Evolutionary conservation across 371 early-diverging fungal species (phyloP).

Genomic region (Mortierella polycephala): DNA sequence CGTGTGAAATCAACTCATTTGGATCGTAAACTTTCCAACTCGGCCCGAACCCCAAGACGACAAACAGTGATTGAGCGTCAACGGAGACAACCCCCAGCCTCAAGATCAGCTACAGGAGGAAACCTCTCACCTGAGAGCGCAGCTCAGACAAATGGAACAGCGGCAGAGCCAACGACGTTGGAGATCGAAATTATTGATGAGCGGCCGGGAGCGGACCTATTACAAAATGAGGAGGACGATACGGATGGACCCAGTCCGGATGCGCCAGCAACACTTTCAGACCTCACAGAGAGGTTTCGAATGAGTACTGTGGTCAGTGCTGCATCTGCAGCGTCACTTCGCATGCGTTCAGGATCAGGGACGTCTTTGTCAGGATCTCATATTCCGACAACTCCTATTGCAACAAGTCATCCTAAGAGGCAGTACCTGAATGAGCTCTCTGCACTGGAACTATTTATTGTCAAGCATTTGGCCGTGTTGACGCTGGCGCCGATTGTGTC

Average conservation of each 20-base stretch:
- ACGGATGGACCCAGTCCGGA: constrained; percentile 27
- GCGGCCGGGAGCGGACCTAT: constrained; percentile 83
- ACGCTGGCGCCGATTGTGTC: constrained; percentile 81
- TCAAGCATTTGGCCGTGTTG: constrained; percentile 88
- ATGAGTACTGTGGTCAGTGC: constrained; percentile 13
- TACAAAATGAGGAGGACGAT: constrained; percentile 61
- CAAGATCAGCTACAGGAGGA: constrained; percentile 11
- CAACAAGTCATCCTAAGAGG: constrained; percentile 55
- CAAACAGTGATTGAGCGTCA: constrained; percentile 69
- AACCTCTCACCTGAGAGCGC: background rate
- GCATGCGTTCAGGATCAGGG: constrained; percentile 57
- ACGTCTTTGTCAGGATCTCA: constrained; percentile 62
- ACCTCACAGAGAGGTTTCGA: constrained; percentile 19
- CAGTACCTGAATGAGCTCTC: constrained; percentile 86
- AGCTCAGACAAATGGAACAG: constrained; percentile 58
- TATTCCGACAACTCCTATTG: background rate
- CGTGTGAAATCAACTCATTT: constrained; percentile 70
- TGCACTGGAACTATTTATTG: constrained; percentile 83
- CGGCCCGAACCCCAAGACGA: constrained; percentile 67
- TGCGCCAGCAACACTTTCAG: constrained; percentile 29
- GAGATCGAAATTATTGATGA: constrained; percentile 51
- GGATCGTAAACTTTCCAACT: constrained; percentile 66
- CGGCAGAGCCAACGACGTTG: constrained; percentile 22
- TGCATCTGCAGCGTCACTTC: constrained; percentile 1
- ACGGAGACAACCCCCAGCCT: constrained; percentile 16